Evolutionary conservation across 352 stramenopile species (phyloP), one percentile per base, ranked within the genome.

Genomic region (Globisporangium mamillatum): DNA sequence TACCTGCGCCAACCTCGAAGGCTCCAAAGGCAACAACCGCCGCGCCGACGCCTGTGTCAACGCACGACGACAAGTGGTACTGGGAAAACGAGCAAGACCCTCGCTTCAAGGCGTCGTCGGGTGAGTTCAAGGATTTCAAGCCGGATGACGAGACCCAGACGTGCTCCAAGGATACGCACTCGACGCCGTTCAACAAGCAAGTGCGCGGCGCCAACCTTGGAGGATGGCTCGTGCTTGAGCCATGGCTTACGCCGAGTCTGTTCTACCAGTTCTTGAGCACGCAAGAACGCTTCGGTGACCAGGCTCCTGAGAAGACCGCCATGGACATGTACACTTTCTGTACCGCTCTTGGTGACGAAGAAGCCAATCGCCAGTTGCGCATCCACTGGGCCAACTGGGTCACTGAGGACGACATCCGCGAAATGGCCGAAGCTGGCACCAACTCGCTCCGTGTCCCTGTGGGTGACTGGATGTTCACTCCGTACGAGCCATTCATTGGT

Each of bases 221-320:
- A 36, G 94, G 95, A 22, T 98, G 91, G 91, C 88, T 99, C 75
- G 96, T 99, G 24, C 80, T 99, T 27, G 96, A 99, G 76, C 94
- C 93, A 14, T 99, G 94, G 94, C 96, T 99, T 72, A 98, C 94
- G 27, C 97, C 96, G 29, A 91, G 80, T 62, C 74, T 99, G 34
- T 99, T 98, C 77, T 98, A 98, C 77, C 95, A 99, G 72, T 98
- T 98, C 78, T 67, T 98, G 16, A 84, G 87, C 52, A 92, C 81
- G 4, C 78, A 91, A 44, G 80, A 93, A 60, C 78, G 81, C 38
- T 91, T 80, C 60, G 82, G 81, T 4, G 81, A 93, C 64, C 75
- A 94, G 46, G 86, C 93, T 25, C 86, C 83, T 0, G 81, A 92
- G 62, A 92, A 90, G 55, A 95, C 86, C 2, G 95, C 81, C 9